phyloP scores from a whole-genome alignment of 2,329 filamentous ascomycete genomes.

The Phaeosphaeriaceae sp. region DNA sequence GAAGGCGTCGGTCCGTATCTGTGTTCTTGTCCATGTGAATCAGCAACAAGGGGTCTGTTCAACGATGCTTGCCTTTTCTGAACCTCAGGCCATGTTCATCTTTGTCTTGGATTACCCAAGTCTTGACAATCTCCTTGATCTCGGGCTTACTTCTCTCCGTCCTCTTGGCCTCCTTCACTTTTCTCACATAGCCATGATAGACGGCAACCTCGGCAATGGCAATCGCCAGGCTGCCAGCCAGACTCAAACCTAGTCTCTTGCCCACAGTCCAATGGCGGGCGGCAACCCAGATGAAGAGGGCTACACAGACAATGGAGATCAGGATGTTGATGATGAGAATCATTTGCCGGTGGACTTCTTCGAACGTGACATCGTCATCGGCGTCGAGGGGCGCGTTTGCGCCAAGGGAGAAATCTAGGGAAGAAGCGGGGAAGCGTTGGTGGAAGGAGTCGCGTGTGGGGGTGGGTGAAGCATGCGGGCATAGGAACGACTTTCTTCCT shows the following conservation, averaged over 20 bases:
- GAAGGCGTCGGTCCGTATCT: conserved; percentile 8
- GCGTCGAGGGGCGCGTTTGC: conserved; percentile 46
- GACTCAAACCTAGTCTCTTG: conserved; percentile 70
- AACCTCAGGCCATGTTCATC: conserved; percentile 44
- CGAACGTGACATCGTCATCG: conserved; percentile 68
- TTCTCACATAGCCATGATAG: conserved; percentile 76
- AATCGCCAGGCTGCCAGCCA: conserved; percentile 72
- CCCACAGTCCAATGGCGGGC: conserved; percentile 78
- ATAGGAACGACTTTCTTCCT: conserved; percentile 84
- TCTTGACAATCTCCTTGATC: conserved; percentile 71
- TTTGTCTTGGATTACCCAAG: conserved; percentile 64
- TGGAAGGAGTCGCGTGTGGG: conserved; percentile 64
- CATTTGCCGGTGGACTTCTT: conserved; percentile 80
- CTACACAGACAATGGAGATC: conserved; percentile 81
- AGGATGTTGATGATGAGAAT: conserved; percentile 89
- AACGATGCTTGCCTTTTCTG: conserved; percentile 54
- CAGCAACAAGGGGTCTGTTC: too few species aligned
- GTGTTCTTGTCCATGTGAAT: too few species aligned
- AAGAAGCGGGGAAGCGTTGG: conserved; percentile 62
- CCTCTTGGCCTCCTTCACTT: conserved; percentile 71
- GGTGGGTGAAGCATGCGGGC: conserved; percentile 75
- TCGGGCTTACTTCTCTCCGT: conserved; percentile 67
- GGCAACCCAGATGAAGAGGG: conserved; percentile 77
- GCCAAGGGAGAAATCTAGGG: conserved; percentile 56
- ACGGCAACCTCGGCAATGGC: conserved; percentile 79